Evolutionary conservation across 805 yeast genomes (phyloP).

Genomic region (Metschnikowia noctiluminum): DNA sequence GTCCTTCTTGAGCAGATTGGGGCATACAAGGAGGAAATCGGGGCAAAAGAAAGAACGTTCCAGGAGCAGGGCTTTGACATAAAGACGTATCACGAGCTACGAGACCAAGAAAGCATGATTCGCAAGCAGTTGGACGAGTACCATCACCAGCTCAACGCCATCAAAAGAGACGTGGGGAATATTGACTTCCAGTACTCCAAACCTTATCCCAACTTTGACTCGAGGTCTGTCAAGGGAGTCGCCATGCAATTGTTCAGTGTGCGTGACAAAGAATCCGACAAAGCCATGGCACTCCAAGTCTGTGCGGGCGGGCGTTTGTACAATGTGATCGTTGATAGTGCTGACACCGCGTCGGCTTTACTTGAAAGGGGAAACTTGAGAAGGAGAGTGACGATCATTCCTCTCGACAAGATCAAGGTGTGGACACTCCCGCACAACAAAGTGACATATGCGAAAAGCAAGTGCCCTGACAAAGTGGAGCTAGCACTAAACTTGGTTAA

Average conservation of each 20-base stretch:
- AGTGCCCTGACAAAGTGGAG: conserved; percentile 83
- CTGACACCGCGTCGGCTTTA: conserved; percentile 76
- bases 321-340: conserved; percentile 88
- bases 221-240: conserved; percentile 72
- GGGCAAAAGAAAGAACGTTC: conserved; percentile 40
- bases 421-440: conserved; percentile 49
- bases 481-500: conserved; percentile 81
- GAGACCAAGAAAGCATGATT: conserved; percentile 38
- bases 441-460: conserved; percentile 62
- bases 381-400: conserved; percentile 86
- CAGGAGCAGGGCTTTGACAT: conserved; percentile 58
- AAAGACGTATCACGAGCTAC: conserved; percentile 40
- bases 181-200: conserved; percentile 70
- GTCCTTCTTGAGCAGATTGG: conserved; percentile 42
- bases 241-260: conserved; percentile 81
- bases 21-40: conserved; percentile 36
- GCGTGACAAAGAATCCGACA: conserved; percentile 50
- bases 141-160: conserved; percentile 46
- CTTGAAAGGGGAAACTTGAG: conserved; percentile 74
- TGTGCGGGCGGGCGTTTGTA: conserved; percentile 91
- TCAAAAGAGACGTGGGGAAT: conserved; percentile 65
- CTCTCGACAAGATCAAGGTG: conserved; percentile 79
- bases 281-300: conserved; percentile 82
- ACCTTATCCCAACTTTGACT: conserved; percentile 61
- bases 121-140: conserved; percentile 25